Percentiles rank a stretch among this genome's conserved stretches.
phyloP scores from a whole-genome alignment of 2,329 filamentous ascomycete species.

The Aspergillus sp. region DNA sequence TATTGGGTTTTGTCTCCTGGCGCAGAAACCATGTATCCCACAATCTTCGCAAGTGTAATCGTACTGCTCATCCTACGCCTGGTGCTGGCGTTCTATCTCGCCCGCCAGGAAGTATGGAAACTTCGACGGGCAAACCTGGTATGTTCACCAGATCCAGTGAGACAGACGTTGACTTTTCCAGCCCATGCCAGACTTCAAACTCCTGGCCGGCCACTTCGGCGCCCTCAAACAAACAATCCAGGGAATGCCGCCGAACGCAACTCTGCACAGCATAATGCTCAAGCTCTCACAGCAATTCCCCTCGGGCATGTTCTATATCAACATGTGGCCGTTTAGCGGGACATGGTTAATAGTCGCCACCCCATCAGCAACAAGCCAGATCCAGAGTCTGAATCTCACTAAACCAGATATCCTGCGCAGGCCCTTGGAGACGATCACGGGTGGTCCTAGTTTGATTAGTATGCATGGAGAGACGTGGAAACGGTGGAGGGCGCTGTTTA shows the following conservation, averaged over 20 bases:
- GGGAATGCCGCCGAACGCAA: conserved; percentile 1
- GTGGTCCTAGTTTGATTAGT: conserved; percentile 6
- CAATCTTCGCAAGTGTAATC: neutral
- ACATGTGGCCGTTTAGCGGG: conserved; percentile 1
- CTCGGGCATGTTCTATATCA: conserved; percentile 3
- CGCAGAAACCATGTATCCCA: neutral
- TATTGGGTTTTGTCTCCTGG: neutral
- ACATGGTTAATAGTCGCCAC: neutral
- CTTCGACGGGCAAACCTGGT: conserved; percentile 2
- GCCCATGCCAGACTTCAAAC: neutral
- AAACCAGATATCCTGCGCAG: conserved; percentile 1
- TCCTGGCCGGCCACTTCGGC: neutral
- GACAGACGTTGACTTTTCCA: neutral
- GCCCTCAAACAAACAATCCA: neutral
- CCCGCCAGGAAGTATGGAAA: neutral
- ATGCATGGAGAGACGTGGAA: conserved; percentile 5
- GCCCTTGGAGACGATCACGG: conserved; percentile 5
- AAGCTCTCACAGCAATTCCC: neutral
- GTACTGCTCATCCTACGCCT: neutral
- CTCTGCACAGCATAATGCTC: neutral
- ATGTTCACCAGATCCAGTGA: neutral
- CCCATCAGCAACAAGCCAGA: neutral
- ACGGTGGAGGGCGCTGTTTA: conserved; percentile 7
- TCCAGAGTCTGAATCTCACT: neutral
- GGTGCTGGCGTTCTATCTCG: neutral